Base-by-base conservation (phyloP, 2,329 filamentous ascomycete species). In the Alternaria longipes region DNA sequence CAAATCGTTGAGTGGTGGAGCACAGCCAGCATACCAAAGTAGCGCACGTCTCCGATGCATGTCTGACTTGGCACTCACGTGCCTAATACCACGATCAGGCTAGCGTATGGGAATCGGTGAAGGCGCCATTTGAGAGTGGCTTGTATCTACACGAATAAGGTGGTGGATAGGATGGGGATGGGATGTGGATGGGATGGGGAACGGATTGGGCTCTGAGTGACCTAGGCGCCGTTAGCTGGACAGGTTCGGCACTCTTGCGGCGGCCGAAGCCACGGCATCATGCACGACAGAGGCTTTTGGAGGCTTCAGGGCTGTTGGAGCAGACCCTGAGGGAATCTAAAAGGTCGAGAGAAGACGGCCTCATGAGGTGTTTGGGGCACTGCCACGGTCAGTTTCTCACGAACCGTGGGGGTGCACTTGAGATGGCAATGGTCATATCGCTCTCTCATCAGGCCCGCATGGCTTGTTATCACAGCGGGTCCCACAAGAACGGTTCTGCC, bases 401-500 rank as follows among this genome's bases (percentile, higher is more conserved):
- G 20, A 24, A 65, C 62, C 62, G 70, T 71, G 67, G 70, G 67
- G 66, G 69, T 59, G 56, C 53, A 54, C 60, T 47, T 56, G 57
- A 41, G 46, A 69, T 67, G 55, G 63, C 58, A 28, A 64, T 72
- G 67, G 71, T 77, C 74, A 77, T 76, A 75, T 74, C 70, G 60
- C 62, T n/a, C 61, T 70, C 68, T 69, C 74, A 74, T 72, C 73
- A 68, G 57, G 64, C 66, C 62, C 60, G 63, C 63, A 66, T 67
- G 63, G 64, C 61, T 24, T 71, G 74, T 76, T 78, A 78, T 78
- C 75, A 71, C 59, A 53, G 53, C 60, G 52, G 53, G 53, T 64
- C 65, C 73, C 74, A 67, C 56, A 63, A 63, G 59, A 67, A 60
- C 66, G 74, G 74, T 70, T 68, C 32, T 56, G 73, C 74, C 73